Evolutionary conservation across 306 rosid genomes (phyloP).

Genomic region (Dalbergia oliveri): DNA sequence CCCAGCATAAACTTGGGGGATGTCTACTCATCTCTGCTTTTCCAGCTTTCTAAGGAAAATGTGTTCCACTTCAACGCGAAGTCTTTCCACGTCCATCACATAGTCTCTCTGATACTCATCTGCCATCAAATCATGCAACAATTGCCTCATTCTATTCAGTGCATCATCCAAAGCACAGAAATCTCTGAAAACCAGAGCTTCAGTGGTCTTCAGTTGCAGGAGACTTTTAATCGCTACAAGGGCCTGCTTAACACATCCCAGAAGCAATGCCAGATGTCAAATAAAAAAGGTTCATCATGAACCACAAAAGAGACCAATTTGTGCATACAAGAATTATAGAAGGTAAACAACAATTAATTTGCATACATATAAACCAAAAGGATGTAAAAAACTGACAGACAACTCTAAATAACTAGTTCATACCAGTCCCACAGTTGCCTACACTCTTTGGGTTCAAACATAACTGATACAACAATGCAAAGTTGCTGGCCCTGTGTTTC

Average conservation of each 20-base stretch:
- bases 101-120: slow-evolving; percentile 70
- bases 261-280: slow-evolving; percentile 40
- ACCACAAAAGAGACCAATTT: slow-evolving; percentile 6
- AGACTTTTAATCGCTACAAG: slow-evolving; percentile 74
- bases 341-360: not conserved
- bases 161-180: slow-evolving; percentile 77
- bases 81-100: slow-evolving; percentile 74
- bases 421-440: slow-evolving; percentile 6
- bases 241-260: slow-evolving; percentile 62
- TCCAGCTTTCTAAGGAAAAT: slow-evolving; percentile 63
- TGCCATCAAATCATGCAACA: slow-evolving; percentile 63
- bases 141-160: slow-evolving; percentile 68
- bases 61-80: slow-evolving; percentile 73
- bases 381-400: not conserved
- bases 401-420: not conserved
- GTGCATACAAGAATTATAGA: slow-evolving; percentile 18
- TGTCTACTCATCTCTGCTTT: slow-evolving; percentile 47
- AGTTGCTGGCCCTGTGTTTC: not conserved
- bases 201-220: slow-evolving; percentile 70
- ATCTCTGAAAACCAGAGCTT: slow-evolving; percentile 69
- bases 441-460: not conserved
- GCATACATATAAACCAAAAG: slow-evolving; percentile 3
- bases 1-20: slow-evolving; percentile 9
- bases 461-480: slow-evolving; percentile 1
- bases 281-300: slow-evolving; percentile 33